phyloP scores from a whole-genome alignment of 2,329 filamentous ascomycete species.

The Apiospora phragmitis region DNA sequence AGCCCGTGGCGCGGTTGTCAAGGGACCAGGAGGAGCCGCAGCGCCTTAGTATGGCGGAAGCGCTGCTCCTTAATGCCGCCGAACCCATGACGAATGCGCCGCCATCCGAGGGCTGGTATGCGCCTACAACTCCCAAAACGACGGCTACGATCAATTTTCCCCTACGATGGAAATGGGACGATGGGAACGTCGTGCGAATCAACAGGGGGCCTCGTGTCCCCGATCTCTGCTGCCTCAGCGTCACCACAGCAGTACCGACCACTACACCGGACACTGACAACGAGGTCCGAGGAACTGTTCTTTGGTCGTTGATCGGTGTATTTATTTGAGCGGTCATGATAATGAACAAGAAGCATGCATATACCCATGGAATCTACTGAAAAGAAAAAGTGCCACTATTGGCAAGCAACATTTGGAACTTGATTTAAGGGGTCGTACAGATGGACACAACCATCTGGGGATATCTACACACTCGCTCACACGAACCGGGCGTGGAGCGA shows the following conservation, averaged over 20 bases:
- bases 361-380: not conserved
- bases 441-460: not conserved
- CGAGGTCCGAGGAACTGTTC: slow-evolving; percentile 11
- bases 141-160: not conserved
- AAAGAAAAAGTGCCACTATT: not conserved
- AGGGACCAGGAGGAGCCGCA: slow-evolving; percentile 23
- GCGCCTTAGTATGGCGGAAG: slow-evolving; percentile 24
- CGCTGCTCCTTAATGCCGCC: slow-evolving; percentile 24
- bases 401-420: not conserved
- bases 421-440: not conserved
- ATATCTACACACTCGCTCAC: not conserved
- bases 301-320: not conserved
- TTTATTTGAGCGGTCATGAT: not conserved
- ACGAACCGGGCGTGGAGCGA: not conserved
- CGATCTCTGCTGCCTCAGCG: not conserved
- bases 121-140: not conserved
- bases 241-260: not conserved
- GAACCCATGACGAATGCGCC: slow-evolving; percentile 20
- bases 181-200: not conserved
- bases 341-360: not conserved
- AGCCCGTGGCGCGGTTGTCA: slow-evolving; percentile 24
- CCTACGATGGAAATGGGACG: not conserved
- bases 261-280: not conserved
- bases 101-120: slow-evolving; percentile 17
- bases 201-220: not conserved